Percentiles rank a stretch among this genome's conserved stretches.
These are phyloP conservation scores for Thalassiosira livingstoniorum DNA, from an alignment of 352 stramenopile genomes.

Conservation along the genomic window DNA sequence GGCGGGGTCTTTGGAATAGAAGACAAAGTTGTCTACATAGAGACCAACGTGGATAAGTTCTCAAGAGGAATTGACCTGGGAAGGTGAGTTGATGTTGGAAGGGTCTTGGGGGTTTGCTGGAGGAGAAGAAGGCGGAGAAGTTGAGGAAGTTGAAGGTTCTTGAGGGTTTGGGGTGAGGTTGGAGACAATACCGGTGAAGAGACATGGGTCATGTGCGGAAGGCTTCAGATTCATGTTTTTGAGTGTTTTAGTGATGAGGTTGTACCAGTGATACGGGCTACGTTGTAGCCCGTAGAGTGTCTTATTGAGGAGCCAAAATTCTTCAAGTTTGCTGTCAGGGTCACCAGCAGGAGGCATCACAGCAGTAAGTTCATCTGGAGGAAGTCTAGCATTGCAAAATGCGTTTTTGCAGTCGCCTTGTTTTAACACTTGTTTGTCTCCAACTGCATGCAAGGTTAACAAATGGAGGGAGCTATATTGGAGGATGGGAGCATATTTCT, in stretches of 20 bases:
- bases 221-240: conserved; percentile 18
- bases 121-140: background rate
- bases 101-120: too few species aligned
- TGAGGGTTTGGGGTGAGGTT: too few species aligned
- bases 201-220: conserved; percentile 26
- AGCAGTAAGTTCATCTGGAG: conserved; percentile 42
- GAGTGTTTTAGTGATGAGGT: conserved; percentile 25
- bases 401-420: conserved; percentile 63
- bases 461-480: conserved; percentile 31
- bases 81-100: too few species aligned
- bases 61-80: background rate
- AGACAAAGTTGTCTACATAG: conserved; percentile 26
- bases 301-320: conserved; percentile 36
- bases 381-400: conserved; percentile 33
- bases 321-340: background rate
- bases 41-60: conserved; percentile 11
- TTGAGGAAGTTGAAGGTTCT: too few species aligned
- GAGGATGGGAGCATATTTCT: conserved; percentile 48
- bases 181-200: conserved; percentile 2
- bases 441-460: conserved; percentile 29
- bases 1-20: conserved; percentile 1
- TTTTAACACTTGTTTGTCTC: conserved; percentile 33
- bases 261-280: conserved; percentile 38
- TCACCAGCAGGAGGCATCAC: conserved; percentile 34
- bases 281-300: conserved; percentile 41